Evolutionary conservation across 129 eudicot species (phyloP), one percentile per base, ranked within the genome.

Genomic region (Tagetes patula): DNA sequence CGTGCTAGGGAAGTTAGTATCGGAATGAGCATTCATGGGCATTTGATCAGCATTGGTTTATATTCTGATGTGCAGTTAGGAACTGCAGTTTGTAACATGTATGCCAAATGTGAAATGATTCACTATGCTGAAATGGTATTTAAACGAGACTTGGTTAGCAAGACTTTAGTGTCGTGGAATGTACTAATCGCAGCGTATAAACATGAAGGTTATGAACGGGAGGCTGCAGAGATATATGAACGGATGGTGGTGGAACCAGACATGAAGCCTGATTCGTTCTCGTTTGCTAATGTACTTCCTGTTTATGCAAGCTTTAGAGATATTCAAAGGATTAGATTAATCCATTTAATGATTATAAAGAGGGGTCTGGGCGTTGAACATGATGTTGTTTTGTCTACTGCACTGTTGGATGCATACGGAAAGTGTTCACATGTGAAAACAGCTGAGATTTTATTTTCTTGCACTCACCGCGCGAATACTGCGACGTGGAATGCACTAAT

Each of bases 361-460:
- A 58, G 45, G 54, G 84, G 67, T 50, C 45, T 83, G 48, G 76
- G 71, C 65, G 54, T 79, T 64, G 63, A 71, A 14, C 58, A 33
- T 14, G 84, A 83, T 30, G 52, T 83, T n/a, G 84, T 83, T 59
- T 75, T 83, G 34, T 74, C 48, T 38, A 83, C 87, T 1, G 55
- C 87, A 64, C 47, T 83, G 79, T 43, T 83, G 49, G 81, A 83
- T 71, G 81, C 87, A 71, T 83, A 83, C 59, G 87, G 87, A 32
- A 83, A 79, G 80, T 83, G 87, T 60, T 83, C 47, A 41, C 84
- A 79, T 79, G 69, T 75, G 61, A 76, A 40, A 32, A 63, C 87
- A n/a, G 70, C 87, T n/a, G 69, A 56, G 55, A 54, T 27, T 39
- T 71, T 83, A 62, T 83, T 83, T 46, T 38, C 10, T 56, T 54